phyloP scores from a whole-genome alignment of 352 stramenopile species.

The Phytophthora citrophthora region DNA sequence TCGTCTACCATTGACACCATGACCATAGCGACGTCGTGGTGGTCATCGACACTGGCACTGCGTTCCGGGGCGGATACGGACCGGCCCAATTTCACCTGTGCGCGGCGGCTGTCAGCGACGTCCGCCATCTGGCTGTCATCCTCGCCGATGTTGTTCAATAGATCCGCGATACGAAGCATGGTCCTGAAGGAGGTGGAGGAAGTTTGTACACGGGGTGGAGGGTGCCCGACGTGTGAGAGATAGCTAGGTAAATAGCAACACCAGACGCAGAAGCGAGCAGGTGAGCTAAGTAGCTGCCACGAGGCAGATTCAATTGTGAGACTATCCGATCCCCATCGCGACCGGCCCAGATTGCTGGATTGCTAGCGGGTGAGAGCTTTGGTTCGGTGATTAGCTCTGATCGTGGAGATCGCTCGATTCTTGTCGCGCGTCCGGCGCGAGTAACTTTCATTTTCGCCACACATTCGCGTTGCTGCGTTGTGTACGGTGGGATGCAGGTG shows the following conservation, averaged over 20 bases:
- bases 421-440: conserved; percentile 29
- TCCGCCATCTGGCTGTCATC: conserved; percentile 27
- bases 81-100: conserved; percentile 31
- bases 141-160: conserved; percentile 43
- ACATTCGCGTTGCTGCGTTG: conserved; percentile 34
- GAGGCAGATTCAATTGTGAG: conserved; percentile 43
- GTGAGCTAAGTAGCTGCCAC: conserved; percentile 43
- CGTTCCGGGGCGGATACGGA: conserved; percentile 38
- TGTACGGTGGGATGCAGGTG: conserved; percentile 21
- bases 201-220: conserved; percentile 34
- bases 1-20: conserved; percentile 34
- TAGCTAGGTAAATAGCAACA: conserved; percentile 44
- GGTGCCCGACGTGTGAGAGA: conserved; percentile 33
- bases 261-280: conserved; percentile 24
- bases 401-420: conserved; percentile 27
- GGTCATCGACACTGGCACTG: neutral
- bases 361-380: conserved; percentile 11
- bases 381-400: conserved; percentile 28
- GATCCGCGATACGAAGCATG: conserved; percentile 44
- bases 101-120: conserved; percentile 1
- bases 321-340: conserved; percentile 24
- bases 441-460: conserved; percentile 42
- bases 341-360: conserved; percentile 18
- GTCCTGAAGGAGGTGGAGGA: conserved; percentile 2
- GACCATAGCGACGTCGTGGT: conserved; percentile 19